Conservation (phyloP, 1,284 basidiomycete species). For the Malassezia brasiliensis region DNA sequence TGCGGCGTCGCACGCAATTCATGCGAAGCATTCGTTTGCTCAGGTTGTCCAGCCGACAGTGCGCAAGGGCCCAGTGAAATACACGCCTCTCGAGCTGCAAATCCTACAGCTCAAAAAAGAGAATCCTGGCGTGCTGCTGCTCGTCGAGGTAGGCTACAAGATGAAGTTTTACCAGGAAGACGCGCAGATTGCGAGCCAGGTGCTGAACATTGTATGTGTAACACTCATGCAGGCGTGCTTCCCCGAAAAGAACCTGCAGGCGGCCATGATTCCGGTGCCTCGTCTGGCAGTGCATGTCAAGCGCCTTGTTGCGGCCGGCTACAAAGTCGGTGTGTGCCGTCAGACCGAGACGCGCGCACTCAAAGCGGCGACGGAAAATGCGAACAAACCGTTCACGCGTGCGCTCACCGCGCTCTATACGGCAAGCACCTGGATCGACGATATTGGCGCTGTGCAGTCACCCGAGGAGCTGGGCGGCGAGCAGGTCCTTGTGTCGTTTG, state of each 20-base stretch:
- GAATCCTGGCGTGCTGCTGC: constrained; percentile 64
- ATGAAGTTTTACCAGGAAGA: constrained; percentile 77
- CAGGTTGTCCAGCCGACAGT: not conserved
- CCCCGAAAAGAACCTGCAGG: constrained; percentile 66
- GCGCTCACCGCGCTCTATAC: constrained; percentile 75
- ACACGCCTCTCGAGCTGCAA: constrained; percentile 49
- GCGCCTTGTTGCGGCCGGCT: constrained; percentile 70
- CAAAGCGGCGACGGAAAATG: constrained; percentile 61
- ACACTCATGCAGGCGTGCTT: constrained; percentile 54
- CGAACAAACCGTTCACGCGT: constrained; percentile 61
- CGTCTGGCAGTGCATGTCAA: constrained; percentile 69
- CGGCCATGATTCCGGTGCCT: constrained; percentile 72
- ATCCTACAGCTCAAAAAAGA: constrained; percentile 35
- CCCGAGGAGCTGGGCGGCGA: constrained; percentile 14
- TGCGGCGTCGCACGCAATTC: not conserved
- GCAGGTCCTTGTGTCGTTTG: constrained; percentile 50
- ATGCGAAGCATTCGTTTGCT: not conserved
- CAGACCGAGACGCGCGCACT: constrained; percentile 86
- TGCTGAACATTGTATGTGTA: constrained; percentile 60
- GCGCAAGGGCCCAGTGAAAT: constrained; percentile 48
- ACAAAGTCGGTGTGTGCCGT: constrained; percentile 79
- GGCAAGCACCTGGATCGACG: constrained; percentile 72
- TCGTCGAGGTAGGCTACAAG: constrained; percentile 59
- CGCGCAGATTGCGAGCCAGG: constrained; percentile 70
- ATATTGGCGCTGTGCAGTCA: constrained; percentile 52